These are phyloP conservation scores for Rhodotorula sp. DNA, from an alignment of 1,284 basidiomycete species.

Conservation along the genomic window DNA sequence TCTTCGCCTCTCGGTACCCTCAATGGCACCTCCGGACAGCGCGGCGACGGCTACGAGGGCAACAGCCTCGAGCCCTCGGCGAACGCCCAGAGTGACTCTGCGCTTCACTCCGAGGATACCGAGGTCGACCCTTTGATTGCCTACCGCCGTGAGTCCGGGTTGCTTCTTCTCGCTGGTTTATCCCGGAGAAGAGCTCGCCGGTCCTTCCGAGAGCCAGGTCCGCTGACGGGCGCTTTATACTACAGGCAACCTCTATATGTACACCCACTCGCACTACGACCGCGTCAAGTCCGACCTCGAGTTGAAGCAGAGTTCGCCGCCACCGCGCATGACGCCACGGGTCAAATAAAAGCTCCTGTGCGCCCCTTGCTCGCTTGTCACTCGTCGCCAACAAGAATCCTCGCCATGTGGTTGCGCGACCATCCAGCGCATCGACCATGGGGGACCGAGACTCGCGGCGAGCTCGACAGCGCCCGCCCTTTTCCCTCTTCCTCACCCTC, in stretches of 20 bases:
- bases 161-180: too few relatives aligned
- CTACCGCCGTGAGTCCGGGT: constrained; percentile 23
- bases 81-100: not conserved
- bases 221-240: not conserved
- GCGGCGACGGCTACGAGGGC: constrained; percentile 12
- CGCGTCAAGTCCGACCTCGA: constrained; percentile 31
- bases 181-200: not conserved
- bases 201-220: not conserved
- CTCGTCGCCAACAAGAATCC: too few relatives aligned
- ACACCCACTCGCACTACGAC: constrained; percentile 22
- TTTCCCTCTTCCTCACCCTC: too few relatives aligned
- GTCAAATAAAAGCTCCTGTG: too few relatives aligned
- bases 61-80: constrained; percentile 4
- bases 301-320: constrained; percentile 1
- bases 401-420: too few relatives aligned
- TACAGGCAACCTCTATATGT: constrained; percentile 21
- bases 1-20: constrained; percentile 12
- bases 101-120: constrained; percentile 1
- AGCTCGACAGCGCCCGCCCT: too few relatives aligned
- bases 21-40: too few relatives aligned
- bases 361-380: too few relatives aligned
- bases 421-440: too few relatives aligned
- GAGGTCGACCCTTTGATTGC: constrained; percentile 15
- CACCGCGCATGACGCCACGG: too few relatives aligned
- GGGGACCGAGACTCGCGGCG: too few relatives aligned